These are phyloP conservation scores for Phytophthora citricola DNA, from an alignment of 352 stramenopile species.

Conservation along the genomic window DNA sequence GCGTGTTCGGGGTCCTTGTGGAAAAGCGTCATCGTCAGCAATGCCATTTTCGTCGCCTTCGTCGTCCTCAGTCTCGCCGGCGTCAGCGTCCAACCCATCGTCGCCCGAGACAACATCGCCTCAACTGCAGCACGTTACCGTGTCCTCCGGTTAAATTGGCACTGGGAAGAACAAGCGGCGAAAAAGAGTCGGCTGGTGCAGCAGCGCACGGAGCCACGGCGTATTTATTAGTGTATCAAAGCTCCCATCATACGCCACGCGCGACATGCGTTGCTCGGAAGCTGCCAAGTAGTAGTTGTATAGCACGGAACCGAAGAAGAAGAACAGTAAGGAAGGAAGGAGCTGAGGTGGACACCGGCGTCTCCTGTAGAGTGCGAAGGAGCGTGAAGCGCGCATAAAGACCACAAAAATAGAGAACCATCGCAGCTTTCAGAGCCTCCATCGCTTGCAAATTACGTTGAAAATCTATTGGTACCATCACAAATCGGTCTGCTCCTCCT, in stretches of 20 bases:
- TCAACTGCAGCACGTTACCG: constrained; percentile 71
- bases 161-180: constrained; percentile 5
- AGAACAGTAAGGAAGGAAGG: constrained; percentile 10
- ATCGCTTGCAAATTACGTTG: constrained; percentile 32
- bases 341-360: constrained; percentile 13
- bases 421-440: constrained; percentile 18
- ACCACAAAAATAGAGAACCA: constrained; percentile 42
- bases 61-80: constrained; percentile 39
- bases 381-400: constrained; percentile 27
- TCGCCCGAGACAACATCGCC: constrained; percentile 55
- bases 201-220: constrained; percentile 31
- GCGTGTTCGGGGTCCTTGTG: constrained; percentile 46
- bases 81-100: constrained; percentile 47
- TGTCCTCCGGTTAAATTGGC: constrained; percentile 63
- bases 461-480: constrained; percentile 32
- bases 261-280: constrained; percentile 34
- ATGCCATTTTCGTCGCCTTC: constrained; percentile 55
- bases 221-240: constrained; percentile 66
- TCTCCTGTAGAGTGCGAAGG: constrained; percentile 37
- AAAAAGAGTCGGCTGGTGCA: constrained; percentile 30
- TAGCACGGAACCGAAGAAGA: constrained; percentile 24
- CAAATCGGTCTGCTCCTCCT: constrained; percentile 23
- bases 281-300: constrained; percentile 35
- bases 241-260: constrained; percentile 37
- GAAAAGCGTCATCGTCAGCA: constrained; percentile 51